phyloP scores from a whole-genome alignment of 495 filamentous ascomycete species.

The Neurospora discreta region DNA sequence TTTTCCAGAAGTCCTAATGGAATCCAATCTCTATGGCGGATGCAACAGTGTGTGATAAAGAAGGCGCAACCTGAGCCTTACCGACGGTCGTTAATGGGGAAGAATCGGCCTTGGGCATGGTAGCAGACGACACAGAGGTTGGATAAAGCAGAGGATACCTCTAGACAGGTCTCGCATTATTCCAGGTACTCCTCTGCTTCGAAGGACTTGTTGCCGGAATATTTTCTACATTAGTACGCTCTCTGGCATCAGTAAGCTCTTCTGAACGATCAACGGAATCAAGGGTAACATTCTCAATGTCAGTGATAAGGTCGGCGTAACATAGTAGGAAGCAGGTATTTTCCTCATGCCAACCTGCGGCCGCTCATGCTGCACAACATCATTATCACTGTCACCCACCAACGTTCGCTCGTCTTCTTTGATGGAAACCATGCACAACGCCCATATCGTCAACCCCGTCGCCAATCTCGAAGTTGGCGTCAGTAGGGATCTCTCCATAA shows the following conservation, averaged over 20 bases:
- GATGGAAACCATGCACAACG: neutral
- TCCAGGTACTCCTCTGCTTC: neutral
- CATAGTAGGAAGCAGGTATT: neutral
- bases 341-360: neutral
- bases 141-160: neutral
- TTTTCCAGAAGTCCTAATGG: neutral
- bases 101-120: neutral
- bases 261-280: neutral
- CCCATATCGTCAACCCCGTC: neutral
- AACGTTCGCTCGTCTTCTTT: neutral
- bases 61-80: neutral
- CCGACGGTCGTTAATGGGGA: neutral
- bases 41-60: neutral
- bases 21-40: neutral
- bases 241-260: neutral
- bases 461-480: neutral
- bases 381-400: neutral
- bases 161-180: neutral
- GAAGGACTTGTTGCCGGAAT: neutral
- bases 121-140: neutral
- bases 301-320: neutral
- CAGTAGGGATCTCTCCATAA: neutral
- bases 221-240: neutral
- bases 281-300: neutral
- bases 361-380: neutral